These are phyloP conservation scores for Exophiala sideris DNA, from an alignment of 2,329 filamentous ascomycete species.

Conservation along the genomic window DNA sequence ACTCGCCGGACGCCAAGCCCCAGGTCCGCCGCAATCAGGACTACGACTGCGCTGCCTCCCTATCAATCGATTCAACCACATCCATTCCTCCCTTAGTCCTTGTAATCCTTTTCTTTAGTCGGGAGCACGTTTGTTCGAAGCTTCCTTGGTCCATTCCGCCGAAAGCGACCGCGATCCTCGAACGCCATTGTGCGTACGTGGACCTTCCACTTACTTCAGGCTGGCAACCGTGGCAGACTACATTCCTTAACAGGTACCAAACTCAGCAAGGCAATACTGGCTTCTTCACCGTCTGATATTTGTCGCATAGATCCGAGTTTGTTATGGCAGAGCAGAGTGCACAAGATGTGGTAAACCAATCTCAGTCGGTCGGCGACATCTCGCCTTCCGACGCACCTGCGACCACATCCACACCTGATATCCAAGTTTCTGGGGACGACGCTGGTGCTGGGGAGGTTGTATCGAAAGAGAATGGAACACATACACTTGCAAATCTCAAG, in stretches of 20 bases:
- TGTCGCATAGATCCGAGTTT: conserved; percentile 51
- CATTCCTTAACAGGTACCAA: conserved; percentile 22
- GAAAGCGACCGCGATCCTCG: conserved; percentile 5
- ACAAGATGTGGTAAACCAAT: conserved; percentile 70
- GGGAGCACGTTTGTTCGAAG: conserved; percentile 4
- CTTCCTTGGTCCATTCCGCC: not conserved
- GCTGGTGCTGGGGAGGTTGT: conserved; percentile 47
- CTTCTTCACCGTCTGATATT: conserved; percentile 32
- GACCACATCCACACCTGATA: conserved; percentile 53
- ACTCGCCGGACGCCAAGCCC: conserved; percentile 4
- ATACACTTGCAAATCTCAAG: conserved; percentile 30
- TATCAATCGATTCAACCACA: conserved; percentile 17
- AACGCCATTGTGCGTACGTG: conserved; percentile 11
- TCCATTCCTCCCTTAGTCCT: conserved; percentile 16
- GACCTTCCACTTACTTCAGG: conserved; percentile 8
- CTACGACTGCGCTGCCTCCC: conserved; percentile 22
- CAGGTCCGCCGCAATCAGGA: conserved; percentile 4
- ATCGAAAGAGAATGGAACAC: conserved; percentile 39
- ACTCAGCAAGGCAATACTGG: not conserved
- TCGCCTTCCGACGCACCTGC: conserved; percentile 65
- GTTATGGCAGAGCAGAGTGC: conserved; percentile 70
- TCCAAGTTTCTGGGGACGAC: conserved; percentile 29
- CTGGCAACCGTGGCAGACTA: conserved; percentile 25
- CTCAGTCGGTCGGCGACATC: conserved; percentile 63
- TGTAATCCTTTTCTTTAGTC: conserved; percentile 15